These are phyloP conservation scores for Rhodotorula toruloides DNA, from an alignment of 768 basidiomycete species.

Conservation along the genomic window DNA sequence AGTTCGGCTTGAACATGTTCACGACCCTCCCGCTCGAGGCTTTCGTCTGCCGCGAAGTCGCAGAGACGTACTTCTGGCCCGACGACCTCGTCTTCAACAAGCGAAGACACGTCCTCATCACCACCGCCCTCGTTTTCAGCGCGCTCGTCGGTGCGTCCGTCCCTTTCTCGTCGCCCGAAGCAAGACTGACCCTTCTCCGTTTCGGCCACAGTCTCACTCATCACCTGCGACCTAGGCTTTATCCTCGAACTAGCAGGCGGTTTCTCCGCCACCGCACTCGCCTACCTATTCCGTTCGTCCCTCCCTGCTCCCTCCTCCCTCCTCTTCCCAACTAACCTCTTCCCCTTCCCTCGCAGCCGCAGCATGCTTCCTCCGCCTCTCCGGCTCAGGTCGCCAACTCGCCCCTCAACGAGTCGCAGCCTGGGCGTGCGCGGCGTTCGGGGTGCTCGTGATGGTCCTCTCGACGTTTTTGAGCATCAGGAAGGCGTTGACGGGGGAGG, in stretches of 20 bases:
- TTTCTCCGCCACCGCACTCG: slow-evolving; percentile 60
- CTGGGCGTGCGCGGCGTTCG: slow-evolving; percentile 43
- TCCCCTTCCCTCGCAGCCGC: slow-evolving; percentile 53
- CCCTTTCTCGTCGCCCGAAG: slow-evolving; percentile 11
- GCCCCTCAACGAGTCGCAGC: slow-evolving; percentile 30
- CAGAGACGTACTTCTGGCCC: slow-evolving; percentile 94
- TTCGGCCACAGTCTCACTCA: slow-evolving; percentile 62
- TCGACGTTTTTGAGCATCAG: slow-evolving; percentile 23
- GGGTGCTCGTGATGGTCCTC: slow-evolving; percentile 41
- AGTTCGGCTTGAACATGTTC: slow-evolving; percentile 63
- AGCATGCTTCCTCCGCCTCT: slow-evolving; percentile 73
- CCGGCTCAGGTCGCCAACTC: slow-evolving; percentile 22
- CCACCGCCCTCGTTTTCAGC: slow-evolving; percentile 70
- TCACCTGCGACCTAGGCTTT: slow-evolving; percentile 95
- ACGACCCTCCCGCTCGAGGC: slow-evolving; percentile 86
- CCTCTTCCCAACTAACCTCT: background rate
- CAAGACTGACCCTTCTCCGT: background rate
- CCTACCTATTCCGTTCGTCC: slow-evolving; percentile 66
- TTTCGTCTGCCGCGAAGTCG: slow-evolving; percentile 95
- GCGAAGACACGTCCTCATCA: slow-evolving; percentile 79
- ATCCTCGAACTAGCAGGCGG: slow-evolving; percentile 99
- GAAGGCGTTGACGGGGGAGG: slow-evolving; percentile 29
- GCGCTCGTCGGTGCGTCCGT: slow-evolving; percentile 68
- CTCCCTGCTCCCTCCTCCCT: background rate
- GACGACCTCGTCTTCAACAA: slow-evolving; percentile 68